Conservation (phyloP, 257 asterid species). For the Asclepias syriaca region DNA sequence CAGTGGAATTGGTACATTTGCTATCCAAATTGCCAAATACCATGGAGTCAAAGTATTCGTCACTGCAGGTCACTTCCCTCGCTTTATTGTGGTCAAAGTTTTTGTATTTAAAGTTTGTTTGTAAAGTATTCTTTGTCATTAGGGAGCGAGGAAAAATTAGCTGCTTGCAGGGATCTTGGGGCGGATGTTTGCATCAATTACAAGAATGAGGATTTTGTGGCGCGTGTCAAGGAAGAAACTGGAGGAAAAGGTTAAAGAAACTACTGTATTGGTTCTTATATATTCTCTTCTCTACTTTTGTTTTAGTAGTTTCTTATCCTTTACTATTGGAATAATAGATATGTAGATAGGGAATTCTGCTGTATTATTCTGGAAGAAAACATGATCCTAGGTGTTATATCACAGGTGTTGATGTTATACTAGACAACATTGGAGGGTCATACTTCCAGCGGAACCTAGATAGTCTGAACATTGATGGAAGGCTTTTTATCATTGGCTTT, state of each 20-base stretch:
- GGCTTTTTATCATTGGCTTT: constrained; percentile 90
- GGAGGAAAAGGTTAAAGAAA: constrained; percentile 61
- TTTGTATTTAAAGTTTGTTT: background rate
- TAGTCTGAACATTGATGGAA: constrained; percentile 65
- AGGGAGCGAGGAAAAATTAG: constrained; percentile 92
- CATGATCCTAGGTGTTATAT: constrained; percentile 10
- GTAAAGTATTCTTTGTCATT: constrained; percentile 10
- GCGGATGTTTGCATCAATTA: constrained; percentile 96
- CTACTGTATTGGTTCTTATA: background rate
- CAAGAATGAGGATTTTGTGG: constrained; percentile 84
- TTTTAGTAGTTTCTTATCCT: background rate
- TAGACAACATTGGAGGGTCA: constrained; percentile 74
- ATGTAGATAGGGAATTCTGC: background rate
- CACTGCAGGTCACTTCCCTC: constrained; percentile 71
- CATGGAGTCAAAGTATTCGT: constrained; percentile 65
- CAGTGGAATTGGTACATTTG: constrained; percentile 96
- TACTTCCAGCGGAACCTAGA: constrained; percentile 74
- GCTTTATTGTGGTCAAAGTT: background rate
- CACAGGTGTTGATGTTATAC: constrained; percentile 87
- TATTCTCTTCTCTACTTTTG: too few species aligned
- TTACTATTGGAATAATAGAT: background rate
- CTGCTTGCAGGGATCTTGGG: constrained; percentile 89
- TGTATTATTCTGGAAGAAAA: background rate
- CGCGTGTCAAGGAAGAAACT: constrained; percentile 88
- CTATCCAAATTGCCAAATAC: constrained; percentile 87